phyloP scores from a whole-genome alignment of 306 rosid species.

The Citrullus colocynthis region DNA sequence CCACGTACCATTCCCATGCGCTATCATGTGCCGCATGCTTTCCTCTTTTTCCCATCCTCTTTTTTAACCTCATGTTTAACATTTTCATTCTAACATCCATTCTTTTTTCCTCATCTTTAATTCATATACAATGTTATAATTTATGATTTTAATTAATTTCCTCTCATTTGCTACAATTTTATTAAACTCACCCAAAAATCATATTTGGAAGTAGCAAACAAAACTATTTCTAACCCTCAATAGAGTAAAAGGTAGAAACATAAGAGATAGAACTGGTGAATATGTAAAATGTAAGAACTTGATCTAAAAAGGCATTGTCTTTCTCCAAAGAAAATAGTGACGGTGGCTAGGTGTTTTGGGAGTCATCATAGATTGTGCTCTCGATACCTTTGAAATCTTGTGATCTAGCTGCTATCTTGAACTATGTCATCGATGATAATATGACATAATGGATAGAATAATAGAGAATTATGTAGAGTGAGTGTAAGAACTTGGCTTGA shows the following conservation, averaged over 20 bases:
- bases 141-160: neutral
- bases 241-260: neutral
- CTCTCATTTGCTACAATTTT: neutral
- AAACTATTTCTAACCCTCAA: neutral
- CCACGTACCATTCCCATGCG: conserved; percentile 7
- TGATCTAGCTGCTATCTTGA: neutral
- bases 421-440: neutral
- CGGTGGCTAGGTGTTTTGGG: neutral
- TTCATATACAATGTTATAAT: neutral
- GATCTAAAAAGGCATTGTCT: neutral
- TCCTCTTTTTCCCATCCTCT: neutral
- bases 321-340: neutral
- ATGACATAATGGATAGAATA: neutral
- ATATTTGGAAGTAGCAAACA: no score
- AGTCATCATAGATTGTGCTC: neutral
- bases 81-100: neutral
- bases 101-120: no score
- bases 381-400: neutral
- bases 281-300: neutral
- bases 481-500: neutral
- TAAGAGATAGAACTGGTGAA: neutral
- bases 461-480: neutral
- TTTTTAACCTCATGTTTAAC: neutral
- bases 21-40: conserved; percentile 10
- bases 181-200: neutral